Evolutionary conservation across 192 early-diverging fungal species (phyloP).

Genomic region (Coemansia sp.): DNA sequence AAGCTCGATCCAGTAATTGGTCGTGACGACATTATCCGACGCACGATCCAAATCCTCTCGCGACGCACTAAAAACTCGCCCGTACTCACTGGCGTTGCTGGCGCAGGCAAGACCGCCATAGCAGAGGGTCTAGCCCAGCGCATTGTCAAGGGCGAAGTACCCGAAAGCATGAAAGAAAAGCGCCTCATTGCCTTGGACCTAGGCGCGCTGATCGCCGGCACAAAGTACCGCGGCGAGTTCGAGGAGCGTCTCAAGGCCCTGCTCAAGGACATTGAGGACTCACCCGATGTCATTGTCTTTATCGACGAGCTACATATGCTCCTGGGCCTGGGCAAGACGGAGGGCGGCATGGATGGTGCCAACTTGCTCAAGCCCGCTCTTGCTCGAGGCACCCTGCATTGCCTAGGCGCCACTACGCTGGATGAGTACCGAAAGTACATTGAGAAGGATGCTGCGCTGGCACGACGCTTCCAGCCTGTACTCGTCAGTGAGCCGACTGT

Average conservation of each 20-base stretch:
- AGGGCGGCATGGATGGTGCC: slow-evolving; percentile 79
- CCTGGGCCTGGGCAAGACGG: slow-evolving; percentile 74
- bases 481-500: slow-evolving; percentile 73
- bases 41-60: slow-evolving; percentile 77
- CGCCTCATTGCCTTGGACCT: slow-evolving; percentile 74
- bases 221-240: slow-evolving; percentile 76
- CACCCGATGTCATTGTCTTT: slow-evolving; percentile 79
- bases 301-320: slow-evolving; percentile 82
- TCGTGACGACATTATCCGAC: slow-evolving; percentile 76
- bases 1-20: slow-evolving; percentile 86
- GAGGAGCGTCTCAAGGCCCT: slow-evolving; percentile 81
- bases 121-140: slow-evolving; percentile 81
- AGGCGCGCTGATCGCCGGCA: slow-evolving; percentile 61
- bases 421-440: slow-evolving; percentile 77
- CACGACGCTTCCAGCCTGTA: slow-evolving; percentile 78
- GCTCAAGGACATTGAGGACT: slow-evolving; percentile 70
- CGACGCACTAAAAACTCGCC: slow-evolving; percentile 83
- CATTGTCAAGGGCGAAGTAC: slow-evolving; percentile 75
- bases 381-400: slow-evolving; percentile 72
- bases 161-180: slow-evolving; percentile 75
- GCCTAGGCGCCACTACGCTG: slow-evolving; percentile 78
- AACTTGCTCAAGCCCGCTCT: slow-evolving; percentile 84
- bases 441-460: slow-evolving; percentile 80
- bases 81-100: slow-evolving; percentile 76
- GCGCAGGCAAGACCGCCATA: slow-evolving; percentile 84